Evolutionary conservation across 768 basidiomycete genomes (phyloP).

Genomic region (Boletus eberwhitei): DNA sequence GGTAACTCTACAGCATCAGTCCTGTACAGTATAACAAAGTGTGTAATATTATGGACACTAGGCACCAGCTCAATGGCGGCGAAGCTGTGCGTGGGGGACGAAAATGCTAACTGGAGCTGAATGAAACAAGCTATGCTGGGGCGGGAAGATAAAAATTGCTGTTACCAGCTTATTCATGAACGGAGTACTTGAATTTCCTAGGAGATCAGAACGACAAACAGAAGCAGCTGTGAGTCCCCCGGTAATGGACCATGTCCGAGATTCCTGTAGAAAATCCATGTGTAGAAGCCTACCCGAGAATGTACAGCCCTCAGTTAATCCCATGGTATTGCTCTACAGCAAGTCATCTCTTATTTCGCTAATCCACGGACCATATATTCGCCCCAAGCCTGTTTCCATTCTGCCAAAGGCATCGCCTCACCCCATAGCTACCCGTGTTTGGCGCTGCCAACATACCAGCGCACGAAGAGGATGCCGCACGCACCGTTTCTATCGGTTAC

Average conservation of each 20-base stretch:
- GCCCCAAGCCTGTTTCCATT: neutral
- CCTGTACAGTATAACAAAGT: neutral
- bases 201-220: neutral
- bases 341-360: neutral
- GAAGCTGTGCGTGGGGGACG: neutral
- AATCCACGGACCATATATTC: no score
- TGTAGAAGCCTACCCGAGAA: neutral
- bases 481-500: neutral
- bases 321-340: conserved; percentile 12
- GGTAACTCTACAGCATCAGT: neutral
- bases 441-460: neutral
- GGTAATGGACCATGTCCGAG: neutral
- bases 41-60: neutral
- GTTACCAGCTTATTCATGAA: neutral
- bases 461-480: conserved; percentile 5
- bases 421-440: conserved; percentile 4
- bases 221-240: neutral
- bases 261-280: neutral
- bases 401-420: neutral
- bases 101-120: neutral
- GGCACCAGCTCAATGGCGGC: neutral
- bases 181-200: no score
- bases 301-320: conserved; percentile 1
- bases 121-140: neutral
- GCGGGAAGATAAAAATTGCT: neutral